A percentile compares a stretch with the other conserved stretches of the same genome.
Evolutionary conservation across 768 basidiomycete genomes (phyloP).

Genomic region (Rhizopogon sp.): DNA sequence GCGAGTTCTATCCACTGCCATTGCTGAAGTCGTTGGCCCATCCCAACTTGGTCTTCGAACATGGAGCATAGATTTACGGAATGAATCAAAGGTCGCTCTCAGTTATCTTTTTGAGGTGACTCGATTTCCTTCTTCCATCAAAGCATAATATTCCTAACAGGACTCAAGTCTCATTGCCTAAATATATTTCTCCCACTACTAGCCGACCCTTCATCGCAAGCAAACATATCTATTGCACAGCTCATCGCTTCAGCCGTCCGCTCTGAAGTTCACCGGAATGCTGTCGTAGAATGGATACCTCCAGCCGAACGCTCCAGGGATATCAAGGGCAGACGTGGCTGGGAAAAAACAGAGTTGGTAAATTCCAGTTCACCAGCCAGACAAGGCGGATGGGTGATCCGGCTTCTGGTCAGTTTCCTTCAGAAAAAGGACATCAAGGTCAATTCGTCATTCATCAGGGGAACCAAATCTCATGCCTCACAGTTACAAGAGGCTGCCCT

Average conservation of each 20-base stretch:
- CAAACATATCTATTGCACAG: constrained; percentile 50
- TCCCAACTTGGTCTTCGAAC: constrained; percentile 56
- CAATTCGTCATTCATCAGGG: background rate
- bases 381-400: constrained; percentile 57
- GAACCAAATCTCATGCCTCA: background rate
- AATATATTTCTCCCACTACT: constrained; percentile 69
- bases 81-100: constrained; percentile 53
- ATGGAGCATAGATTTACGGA: constrained; percentile 31
- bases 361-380: constrained; percentile 34
- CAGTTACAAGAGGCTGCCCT: constrained; percentile 67
- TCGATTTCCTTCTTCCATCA: background rate
- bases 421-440: constrained; percentile 54
- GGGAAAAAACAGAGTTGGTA: constrained; percentile 57
- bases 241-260: constrained; percentile 52
- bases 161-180: constrained; percentile 47
- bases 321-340: constrained; percentile 57
- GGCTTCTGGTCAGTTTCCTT: constrained; percentile 45
- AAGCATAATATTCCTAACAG: background rate
- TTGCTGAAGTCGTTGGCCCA: constrained; percentile 68
- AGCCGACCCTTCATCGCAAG: constrained; percentile 34
- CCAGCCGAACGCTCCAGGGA: constrained; percentile 49
- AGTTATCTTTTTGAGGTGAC: constrained; percentile 56
- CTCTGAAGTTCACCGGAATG: constrained; percentile 40
- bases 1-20: constrained; percentile 49
- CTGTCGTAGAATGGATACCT: constrained; percentile 61